Conservation (phyloP, 2,329 filamentous ascomycete genomes). For the Pyricularia grisea region DNA sequence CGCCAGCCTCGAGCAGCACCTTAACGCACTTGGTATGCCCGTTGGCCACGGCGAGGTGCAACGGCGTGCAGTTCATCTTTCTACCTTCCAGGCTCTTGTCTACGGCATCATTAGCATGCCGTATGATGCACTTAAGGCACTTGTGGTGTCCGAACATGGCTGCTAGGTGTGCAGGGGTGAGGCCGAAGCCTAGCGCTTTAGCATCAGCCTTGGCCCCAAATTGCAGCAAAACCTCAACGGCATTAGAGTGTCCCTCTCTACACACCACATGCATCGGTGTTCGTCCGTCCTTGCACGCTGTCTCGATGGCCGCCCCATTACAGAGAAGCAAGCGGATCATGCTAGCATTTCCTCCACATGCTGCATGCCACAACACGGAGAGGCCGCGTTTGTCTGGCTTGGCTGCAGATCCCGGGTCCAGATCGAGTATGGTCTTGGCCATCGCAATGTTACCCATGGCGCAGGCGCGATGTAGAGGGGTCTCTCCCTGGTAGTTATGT, state of each 20-base stretch:
- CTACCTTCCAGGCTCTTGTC: background rate
- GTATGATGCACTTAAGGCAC: background rate
- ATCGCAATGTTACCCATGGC: background rate
- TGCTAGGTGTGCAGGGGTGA: conserved; percentile 4
- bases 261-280: conserved; percentile 2
- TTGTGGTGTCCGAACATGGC: conserved; percentile 2
- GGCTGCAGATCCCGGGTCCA: background rate
- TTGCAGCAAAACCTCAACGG: background rate
- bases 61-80: background rate
- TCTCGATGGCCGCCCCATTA: background rate
- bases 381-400: background rate
- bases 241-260: background rate
- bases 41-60: conserved; percentile 2
- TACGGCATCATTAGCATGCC: background rate
- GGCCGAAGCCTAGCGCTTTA: background rate
- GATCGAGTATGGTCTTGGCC: background rate
- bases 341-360: background rate
- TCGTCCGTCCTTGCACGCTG: background rate
- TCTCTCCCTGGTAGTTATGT: conserved; percentile 1
- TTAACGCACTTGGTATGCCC: background rate
- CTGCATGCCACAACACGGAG: conserved; percentile 4
- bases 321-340: background rate
- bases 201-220: background rate
- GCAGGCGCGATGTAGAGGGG: conserved; percentile 1
- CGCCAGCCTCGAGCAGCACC: background rate